A percentile compares a stretch with the other conserved stretches of the same genome.
These are phyloP conservation scores for Aspergillus japonicus DNA, from an alignment of 2,329 filamentous ascomycete genomes.

Conservation along the genomic window DNA sequence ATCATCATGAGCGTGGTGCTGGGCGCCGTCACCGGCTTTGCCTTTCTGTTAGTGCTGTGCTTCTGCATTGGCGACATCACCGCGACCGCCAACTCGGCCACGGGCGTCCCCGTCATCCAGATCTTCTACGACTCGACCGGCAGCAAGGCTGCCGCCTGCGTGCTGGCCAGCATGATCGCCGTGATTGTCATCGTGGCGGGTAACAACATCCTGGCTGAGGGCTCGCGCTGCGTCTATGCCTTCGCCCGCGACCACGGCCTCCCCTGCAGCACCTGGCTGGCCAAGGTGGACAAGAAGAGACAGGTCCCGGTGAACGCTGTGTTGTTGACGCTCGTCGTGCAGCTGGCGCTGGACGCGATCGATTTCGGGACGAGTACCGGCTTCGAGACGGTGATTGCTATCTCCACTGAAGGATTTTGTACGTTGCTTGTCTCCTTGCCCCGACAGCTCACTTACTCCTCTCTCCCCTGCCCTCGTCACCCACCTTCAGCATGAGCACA, in stretches of 20 bases:
- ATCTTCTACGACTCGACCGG: constrained; percentile 53
- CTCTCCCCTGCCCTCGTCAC: background rate
- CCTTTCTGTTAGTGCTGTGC: constrained; percentile 51
- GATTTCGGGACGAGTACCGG: constrained; percentile 57
- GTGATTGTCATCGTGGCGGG: constrained; percentile 50
- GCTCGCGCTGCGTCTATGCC: constrained; percentile 48
- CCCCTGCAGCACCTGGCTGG: constrained; percentile 50
- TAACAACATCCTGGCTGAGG: constrained; percentile 50
- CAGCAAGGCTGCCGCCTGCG: constrained; percentile 46
- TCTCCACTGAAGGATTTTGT: constrained; percentile 59
- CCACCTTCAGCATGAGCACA: too few relatives aligned
- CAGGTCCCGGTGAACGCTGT: constrained; percentile 53
- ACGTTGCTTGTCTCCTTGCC: constrained; percentile 19
- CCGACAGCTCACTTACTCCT: too few relatives aligned
- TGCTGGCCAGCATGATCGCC: constrained; percentile 48
- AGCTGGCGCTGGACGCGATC: constrained; percentile 55
- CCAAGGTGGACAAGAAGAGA: constrained; percentile 47
- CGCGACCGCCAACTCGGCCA: constrained; percentile 45
- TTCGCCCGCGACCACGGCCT: constrained; percentile 54
- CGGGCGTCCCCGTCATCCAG: constrained; percentile 54
- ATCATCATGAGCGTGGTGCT: constrained; percentile 48
- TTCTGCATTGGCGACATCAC: constrained; percentile 55
- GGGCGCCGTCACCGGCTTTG: constrained; percentile 48
- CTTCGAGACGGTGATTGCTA: constrained; percentile 57
- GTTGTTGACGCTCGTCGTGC: constrained; percentile 47